Conservation (phyloP, 2,329 filamentous ascomycete species). For the Cladophialophora chaetospira region DNA sequence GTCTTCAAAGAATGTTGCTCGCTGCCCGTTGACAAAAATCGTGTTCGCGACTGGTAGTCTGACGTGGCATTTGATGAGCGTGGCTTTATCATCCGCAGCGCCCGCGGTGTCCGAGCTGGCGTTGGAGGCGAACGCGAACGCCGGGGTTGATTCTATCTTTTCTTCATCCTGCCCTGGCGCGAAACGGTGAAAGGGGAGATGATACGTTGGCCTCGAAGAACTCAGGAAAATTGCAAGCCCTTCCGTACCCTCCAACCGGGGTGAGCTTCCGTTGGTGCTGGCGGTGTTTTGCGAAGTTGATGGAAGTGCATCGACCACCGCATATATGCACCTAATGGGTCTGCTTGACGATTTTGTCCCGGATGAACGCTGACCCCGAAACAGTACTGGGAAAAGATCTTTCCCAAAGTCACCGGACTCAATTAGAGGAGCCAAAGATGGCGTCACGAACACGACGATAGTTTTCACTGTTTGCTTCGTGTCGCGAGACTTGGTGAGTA, state of each 20-base stretch:
- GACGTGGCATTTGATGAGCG: not conserved
- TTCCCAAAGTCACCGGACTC: slow-evolving; percentile 9
- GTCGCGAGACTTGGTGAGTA: not conserved
- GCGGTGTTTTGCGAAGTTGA: not conserved
- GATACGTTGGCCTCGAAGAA: too few species aligned
- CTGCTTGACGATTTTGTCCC: not conserved
- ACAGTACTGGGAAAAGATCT: slow-evolving; percentile 7
- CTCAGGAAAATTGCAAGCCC: slow-evolving; percentile 29
- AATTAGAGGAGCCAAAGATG: slow-evolving; percentile 18
- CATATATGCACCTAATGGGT: slow-evolving; percentile 20
- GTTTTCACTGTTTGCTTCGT: not conserved
- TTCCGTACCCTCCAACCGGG: slow-evolving; percentile 11
- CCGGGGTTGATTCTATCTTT: not conserved
- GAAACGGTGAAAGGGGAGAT: too few species aligned
- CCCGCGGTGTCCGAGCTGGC: not conserved
- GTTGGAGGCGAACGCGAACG: slow-evolving; percentile 1
- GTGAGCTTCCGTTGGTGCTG: not conserved
- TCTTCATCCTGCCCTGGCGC: not conserved
- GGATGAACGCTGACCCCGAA: not conserved
- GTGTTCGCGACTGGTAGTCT: slow-evolving; percentile 31
- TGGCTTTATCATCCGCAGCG: not conserved
- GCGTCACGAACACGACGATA: slow-evolving; percentile 22
- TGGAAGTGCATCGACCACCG: slow-evolving; percentile 31
- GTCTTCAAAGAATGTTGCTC: slow-evolving; percentile 26
- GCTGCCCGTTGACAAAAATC: slow-evolving; percentile 30